Conservation (phyloP, 768 basidiomycete genomes). For the Lactarius hengduanensis region DNA sequence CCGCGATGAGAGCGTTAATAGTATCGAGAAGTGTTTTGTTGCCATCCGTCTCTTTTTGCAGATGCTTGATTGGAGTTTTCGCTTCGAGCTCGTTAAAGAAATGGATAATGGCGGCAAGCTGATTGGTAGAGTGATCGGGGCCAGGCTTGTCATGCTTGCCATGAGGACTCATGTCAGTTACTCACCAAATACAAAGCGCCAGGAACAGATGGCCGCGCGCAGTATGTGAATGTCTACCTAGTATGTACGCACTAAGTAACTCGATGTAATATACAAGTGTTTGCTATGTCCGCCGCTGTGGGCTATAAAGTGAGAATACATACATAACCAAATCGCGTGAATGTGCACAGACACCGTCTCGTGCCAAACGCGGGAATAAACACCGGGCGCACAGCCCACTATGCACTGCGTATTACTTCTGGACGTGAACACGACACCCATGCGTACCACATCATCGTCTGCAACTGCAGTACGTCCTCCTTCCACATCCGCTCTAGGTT, state of each 20-base stretch:
- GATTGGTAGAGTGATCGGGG: conserved; percentile 9
- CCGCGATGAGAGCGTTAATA: conserved; percentile 23
- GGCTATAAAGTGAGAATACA: conserved; percentile 23
- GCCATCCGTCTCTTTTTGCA: conserved; percentile 16
- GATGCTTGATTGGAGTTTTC: conserved; percentile 9
- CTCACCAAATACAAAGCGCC: neutral
- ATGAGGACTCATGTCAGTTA: conserved; percentile 3
- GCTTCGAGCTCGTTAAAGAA: conserved; percentile 18
- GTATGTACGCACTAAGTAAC: conserved; percentile 4
- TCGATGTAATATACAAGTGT: conserved; percentile 25
- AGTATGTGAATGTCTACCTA: neutral
- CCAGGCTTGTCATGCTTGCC: too few species aligned
- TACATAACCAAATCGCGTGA: conserved; percentile 15
- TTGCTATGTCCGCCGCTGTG: conserved; percentile 10
- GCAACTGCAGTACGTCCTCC: conserved; percentile 87
- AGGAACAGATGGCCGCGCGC: neutral
- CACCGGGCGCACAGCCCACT: neutral
- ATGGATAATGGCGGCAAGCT: conserved; percentile 8
- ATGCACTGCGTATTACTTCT: conserved; percentile 1
- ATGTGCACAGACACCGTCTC: conserved; percentile 7
- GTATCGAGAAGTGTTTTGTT: conserved; percentile 25
- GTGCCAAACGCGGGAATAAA: conserved; percentile 16
- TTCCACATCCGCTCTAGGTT: conserved; percentile 88
- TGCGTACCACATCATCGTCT: conserved; percentile 92
- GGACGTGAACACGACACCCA: conserved; percentile 66